Percentiles rank a stretch among this genome's conserved stretches.
Evolutionary conservation across 192 early-diverging fungal species (phyloP).

Genomic region (Fimicolochytrium jonesii): DNA sequence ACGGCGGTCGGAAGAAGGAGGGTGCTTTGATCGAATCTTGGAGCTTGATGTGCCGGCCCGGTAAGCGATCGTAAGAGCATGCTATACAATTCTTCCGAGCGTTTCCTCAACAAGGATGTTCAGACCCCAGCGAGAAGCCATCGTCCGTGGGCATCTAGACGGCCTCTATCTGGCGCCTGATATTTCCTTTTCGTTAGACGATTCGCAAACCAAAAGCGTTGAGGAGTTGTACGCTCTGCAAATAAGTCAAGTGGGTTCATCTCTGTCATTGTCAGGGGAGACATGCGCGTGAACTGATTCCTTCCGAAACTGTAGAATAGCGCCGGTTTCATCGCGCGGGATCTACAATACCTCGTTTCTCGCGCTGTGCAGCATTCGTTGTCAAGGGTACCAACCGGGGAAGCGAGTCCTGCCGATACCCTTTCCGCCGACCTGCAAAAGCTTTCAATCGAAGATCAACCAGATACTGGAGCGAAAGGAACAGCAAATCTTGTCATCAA

Average conservation of each 20-base stretch:
- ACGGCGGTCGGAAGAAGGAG: slow-evolving; percentile 1
- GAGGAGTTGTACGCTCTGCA: not conserved
- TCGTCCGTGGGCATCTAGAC: not conserved
- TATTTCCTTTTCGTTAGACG: too few species aligned
- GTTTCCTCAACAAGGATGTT: not conserved
- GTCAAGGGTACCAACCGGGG: too few species aligned
- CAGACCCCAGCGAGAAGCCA: slow-evolving; percentile 16
- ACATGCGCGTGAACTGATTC: not conserved
- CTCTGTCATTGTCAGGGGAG: not conserved
- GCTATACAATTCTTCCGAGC: too few species aligned
- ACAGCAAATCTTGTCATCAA: too few species aligned
- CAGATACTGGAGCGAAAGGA: too few species aligned
- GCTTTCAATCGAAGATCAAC: too few species aligned
- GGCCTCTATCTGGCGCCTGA: not conserved
- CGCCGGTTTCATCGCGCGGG: slow-evolving; percentile 56
- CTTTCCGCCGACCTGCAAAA: not conserved
- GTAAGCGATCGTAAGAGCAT: slow-evolving; percentile 2
- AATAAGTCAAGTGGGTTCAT: not conserved
- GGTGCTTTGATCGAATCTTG: slow-evolving; percentile 23
- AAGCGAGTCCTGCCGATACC: not conserved
- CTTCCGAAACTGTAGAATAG: too few species aligned
- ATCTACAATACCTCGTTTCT: slow-evolving; percentile 37
- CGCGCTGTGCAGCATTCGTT: slow-evolving; percentile 18
- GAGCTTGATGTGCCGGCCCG: slow-evolving; percentile 5
- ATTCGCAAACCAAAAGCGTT: too few species aligned